Percentiles rank a stretch among this genome's conserved stretches.
These are phyloP conservation scores for Elaeagnus macrophylla DNA, from an alignment of 306 rosid genomes.

Conservation along the genomic window DNA sequence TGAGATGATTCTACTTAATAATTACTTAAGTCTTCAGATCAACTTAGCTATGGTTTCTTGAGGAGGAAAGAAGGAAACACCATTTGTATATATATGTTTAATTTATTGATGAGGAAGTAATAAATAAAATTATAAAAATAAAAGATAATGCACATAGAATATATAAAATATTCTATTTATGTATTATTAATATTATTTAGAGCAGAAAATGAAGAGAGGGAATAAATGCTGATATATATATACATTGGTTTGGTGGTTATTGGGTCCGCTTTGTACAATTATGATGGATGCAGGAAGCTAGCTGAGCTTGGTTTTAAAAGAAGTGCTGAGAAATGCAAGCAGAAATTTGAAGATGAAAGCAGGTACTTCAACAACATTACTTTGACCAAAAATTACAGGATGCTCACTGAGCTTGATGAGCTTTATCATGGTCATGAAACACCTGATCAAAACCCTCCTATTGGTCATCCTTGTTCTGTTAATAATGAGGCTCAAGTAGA, in stretches of 20 bases:
- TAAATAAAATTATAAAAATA: neutral
- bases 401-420: conserved; percentile 51
- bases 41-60: neutral
- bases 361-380: conserved; percentile 48
- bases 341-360: conserved; percentile 74
- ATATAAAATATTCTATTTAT: neutral
- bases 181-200: neutral
- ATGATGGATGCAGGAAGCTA: conserved; percentile 63
- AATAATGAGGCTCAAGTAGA: conserved; percentile 7
- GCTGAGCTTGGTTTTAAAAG: conserved; percentile 65
- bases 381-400: conserved; percentile 39
- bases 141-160: neutral
- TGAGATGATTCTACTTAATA: no score
- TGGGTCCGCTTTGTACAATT: conserved; percentile 4
- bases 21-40: no score
- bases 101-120: no score
- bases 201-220: neutral
- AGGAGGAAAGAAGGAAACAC: neutral
- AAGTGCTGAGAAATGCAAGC: conserved; percentile 76
- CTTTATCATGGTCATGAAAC: conserved; percentile 27
- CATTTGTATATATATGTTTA: conserved; percentile 6
- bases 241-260: conserved; percentile 1
- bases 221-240: conserved; percentile 34
- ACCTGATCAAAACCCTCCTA: conserved; percentile 9
- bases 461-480: neutral